These are phyloP conservation scores for Arthrobotrys musiformis DNA, from an alignment of 2,329 filamentous ascomycete species.

Conservation along the genomic window DNA sequence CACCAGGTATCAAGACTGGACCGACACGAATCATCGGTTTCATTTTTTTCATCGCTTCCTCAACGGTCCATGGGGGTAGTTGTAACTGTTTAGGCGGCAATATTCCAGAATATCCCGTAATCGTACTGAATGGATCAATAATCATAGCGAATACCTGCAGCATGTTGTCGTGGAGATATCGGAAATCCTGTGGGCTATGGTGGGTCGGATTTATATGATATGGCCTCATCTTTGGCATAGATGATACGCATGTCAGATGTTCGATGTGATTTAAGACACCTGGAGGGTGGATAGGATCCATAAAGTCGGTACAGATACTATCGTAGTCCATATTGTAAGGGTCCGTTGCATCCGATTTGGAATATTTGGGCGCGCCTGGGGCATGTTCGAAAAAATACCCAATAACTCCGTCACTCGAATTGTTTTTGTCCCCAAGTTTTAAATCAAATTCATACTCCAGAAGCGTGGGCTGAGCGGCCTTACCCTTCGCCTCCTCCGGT, in stretches of 20 bases:
- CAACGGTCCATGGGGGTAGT: constrained; percentile 58
- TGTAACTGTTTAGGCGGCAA: constrained; percentile 58
- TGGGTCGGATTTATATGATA: no score
- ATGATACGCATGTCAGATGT: neutral
- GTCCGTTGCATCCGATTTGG: no score
- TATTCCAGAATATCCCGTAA: constrained; percentile 59
- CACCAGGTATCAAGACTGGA: constrained; percentile 56
- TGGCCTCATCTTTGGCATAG: neutral
- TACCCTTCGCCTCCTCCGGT: neutral
- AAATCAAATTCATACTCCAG: no score
- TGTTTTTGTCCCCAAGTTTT: neutral
- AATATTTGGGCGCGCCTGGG: no score
- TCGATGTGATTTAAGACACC: no score
- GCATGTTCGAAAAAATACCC: no score
- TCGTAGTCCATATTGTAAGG: no score
- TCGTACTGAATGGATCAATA: constrained; percentile 59
- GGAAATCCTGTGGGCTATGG: no score
- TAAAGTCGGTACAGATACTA: no score
- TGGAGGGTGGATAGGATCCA: no score
- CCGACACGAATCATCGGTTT: constrained; percentile 60
- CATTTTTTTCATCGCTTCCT: constrained; percentile 58
- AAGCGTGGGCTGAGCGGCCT: neutral
- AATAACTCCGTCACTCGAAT: no score
- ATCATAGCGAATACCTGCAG: constrained; percentile 48
- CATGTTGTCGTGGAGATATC: neutral